These are phyloP conservation scores for Cicer bijugum DNA, from an alignment of 306 rosid genomes.

Conservation along the genomic window DNA sequence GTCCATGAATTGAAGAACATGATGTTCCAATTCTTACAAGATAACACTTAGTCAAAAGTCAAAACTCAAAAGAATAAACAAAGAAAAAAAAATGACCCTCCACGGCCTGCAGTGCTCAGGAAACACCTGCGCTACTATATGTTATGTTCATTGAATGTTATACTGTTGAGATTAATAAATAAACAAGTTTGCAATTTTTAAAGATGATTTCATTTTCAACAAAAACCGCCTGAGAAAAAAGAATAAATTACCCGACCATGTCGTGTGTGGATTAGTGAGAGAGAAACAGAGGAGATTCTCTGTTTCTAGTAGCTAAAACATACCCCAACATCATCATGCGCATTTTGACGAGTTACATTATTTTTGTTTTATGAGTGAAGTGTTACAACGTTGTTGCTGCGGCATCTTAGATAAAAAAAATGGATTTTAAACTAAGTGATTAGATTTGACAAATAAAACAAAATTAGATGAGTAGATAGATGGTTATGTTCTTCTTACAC, in stretches of 20 bases:
- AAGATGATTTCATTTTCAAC: conserved; percentile 35
- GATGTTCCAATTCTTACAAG: conserved; percentile 41
- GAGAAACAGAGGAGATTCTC: conserved; percentile 11
- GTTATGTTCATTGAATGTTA: conserved; percentile 25
- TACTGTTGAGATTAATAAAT: conserved; percentile 3
- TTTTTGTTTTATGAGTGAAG: not conserved
- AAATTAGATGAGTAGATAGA: too few relatives aligned
- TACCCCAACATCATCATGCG: conserved; percentile 39
- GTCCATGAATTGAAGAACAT: conserved; percentile 16
- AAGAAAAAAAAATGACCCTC: conserved; percentile 22
- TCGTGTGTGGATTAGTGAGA: conserved; percentile 9
- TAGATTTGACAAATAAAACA: too few relatives aligned
- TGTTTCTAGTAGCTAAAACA: conserved; percentile 26
- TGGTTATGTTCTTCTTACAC: too few relatives aligned
- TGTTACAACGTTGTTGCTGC: not conserved
- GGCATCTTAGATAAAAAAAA: too few relatives aligned
- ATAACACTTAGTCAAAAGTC: conserved; percentile 9
- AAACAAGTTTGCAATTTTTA: not conserved
- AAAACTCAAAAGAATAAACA: conserved; percentile 14
- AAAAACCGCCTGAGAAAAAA: conserved; percentile 42
- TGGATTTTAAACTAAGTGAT: too few relatives aligned
- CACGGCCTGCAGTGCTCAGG: conserved; percentile 16
- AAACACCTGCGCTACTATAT: conserved; percentile 34
- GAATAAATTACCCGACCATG: conserved; percentile 39
- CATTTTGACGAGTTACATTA: conserved; percentile 27